These are phyloP conservation scores for Populus alba DNA, from an alignment of 345 rosid genomes.

Conservation along the genomic window DNA sequence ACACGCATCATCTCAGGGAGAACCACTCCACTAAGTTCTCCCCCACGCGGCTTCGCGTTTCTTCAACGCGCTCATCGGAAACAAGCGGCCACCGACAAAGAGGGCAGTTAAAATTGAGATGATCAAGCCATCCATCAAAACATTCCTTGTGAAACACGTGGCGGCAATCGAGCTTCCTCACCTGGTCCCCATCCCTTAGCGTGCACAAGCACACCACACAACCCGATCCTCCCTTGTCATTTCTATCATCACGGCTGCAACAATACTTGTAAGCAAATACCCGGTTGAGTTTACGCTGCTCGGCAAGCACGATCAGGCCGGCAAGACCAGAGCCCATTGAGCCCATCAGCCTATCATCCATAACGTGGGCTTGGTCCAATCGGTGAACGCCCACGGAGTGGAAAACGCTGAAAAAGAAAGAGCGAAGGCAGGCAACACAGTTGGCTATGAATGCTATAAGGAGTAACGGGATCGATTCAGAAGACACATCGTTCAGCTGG, in stretches of 20 bases:
- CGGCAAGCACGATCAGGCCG: constrained; percentile 50
- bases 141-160: constrained; percentile 83
- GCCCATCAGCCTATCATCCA: constrained; percentile 15
- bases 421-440: constrained; percentile 46
- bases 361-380: constrained; percentile 4
- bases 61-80: constrained; percentile 38
- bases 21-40: constrained; percentile 47
- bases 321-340: constrained; percentile 52
- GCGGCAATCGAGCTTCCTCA: constrained; percentile 73
- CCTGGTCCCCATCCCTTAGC: constrained; percentile 68
- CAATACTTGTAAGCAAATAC: constrained; percentile 43
- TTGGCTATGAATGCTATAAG: constrained; percentile 61
- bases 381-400: constrained; percentile 27
- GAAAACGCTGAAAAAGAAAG: constrained; percentile 34
- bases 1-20: constrained; percentile 34
- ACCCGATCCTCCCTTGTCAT: constrained; percentile 20
- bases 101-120: constrained; percentile 67
- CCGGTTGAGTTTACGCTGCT: constrained; percentile 60
- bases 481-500: constrained; percentile 70
- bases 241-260: background rate
- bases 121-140: constrained; percentile 80
- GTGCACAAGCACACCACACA: constrained; percentile 67
- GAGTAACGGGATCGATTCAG: constrained; percentile 70
- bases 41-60: constrained; percentile 54
- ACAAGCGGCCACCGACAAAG: constrained; percentile 60